These are phyloP conservation scores for Reutealis trisperma DNA, from an alignment of 345 rosid genomes.

Conservation along the genomic window DNA sequence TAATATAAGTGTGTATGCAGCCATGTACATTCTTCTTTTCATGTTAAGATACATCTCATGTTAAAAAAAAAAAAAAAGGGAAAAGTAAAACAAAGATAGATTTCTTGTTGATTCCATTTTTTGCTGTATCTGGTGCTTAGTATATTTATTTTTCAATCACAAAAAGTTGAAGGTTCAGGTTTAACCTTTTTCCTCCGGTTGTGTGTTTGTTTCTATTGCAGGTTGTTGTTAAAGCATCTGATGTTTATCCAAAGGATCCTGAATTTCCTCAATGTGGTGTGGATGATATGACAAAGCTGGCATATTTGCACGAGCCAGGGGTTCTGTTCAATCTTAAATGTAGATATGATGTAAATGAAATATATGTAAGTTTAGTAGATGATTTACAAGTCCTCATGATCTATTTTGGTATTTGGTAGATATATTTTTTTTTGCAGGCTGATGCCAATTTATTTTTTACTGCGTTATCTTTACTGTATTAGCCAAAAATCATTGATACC, in stretches of 20 bases:
- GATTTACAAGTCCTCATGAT: neutral
- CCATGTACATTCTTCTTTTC: neutral
- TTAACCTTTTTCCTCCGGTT: neutral
- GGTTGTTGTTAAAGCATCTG: slow-evolving; percentile 29
- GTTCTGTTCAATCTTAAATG: slow-evolving; percentile 29
- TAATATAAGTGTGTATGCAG: neutral
- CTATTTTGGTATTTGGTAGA: neutral
- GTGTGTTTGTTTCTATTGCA: slow-evolving; percentile 3
- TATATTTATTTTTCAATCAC: slow-evolving; percentile 12
- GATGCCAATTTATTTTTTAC: neutral
- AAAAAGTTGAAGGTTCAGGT: slow-evolving; percentile 10
- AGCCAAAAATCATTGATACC: neutral
- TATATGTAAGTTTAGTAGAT: slow-evolving; percentile 27
- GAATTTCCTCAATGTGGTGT: slow-evolving; percentile 33
- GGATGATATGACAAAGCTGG: slow-evolving; percentile 40
- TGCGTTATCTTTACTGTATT: neutral
- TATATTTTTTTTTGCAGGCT: neutral
- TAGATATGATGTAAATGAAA: slow-evolving; percentile 34
- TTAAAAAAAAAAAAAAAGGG: too few relatives aligned
- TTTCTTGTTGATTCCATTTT: slow-evolving; percentile 5
- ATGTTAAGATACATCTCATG: neutral
- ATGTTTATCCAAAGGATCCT: slow-evolving; percentile 30
- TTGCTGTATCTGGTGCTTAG: neutral
- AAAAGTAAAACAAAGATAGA: neutral
- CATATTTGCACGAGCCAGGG: slow-evolving; percentile 38